Percentiles rank a stretch among this genome's conserved stretches.
Conservation (phyloP, 371 early-diverging fungal species). For the Zopfochytrium polystomum region DNA sequence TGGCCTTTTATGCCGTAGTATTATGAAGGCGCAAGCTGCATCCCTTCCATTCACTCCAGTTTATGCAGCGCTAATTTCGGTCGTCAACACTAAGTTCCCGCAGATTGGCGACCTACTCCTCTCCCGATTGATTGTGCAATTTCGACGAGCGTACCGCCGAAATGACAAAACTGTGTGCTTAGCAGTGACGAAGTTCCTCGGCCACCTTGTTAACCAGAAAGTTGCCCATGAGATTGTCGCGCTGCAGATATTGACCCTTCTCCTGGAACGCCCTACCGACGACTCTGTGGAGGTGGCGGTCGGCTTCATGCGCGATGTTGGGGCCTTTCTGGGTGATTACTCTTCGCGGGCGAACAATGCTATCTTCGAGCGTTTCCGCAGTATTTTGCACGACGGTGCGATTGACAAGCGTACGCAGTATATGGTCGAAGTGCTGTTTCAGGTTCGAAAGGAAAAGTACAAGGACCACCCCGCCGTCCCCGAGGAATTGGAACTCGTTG, state of each 20-base stretch:
- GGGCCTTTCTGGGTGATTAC: slow-evolving; percentile 77
- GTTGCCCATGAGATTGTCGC: slow-evolving; percentile 88
- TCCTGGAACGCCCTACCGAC: slow-evolving; percentile 90
- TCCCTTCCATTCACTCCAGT: slow-evolving; percentile 90
- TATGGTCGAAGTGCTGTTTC: slow-evolving; percentile 96
- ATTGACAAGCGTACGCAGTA: slow-evolving; percentile 94
- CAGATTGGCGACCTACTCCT: slow-evolving; percentile 86
- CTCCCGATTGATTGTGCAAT: slow-evolving; percentile 80
- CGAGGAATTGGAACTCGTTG: slow-evolving; percentile 88
- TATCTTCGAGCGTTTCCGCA: slow-evolving; percentile 90
- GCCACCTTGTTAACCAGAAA: slow-evolving; percentile 90
- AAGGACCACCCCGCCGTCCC: slow-evolving; percentile 54
- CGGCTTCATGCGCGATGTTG: slow-evolving; percentile 91
- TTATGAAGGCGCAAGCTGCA: slow-evolving; percentile 91
- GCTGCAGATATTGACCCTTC: slow-evolving; percentile 78
- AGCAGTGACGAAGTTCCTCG: slow-evolving; percentile 82
- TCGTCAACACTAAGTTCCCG: slow-evolving; percentile 92
- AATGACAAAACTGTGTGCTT: slow-evolving; percentile 89
- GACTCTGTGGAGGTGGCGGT: slow-evolving; percentile 97
- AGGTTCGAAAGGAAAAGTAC: slow-evolving; percentile 91
- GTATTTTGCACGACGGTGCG: slow-evolving; percentile 88
- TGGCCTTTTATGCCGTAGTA: slow-evolving; percentile 80
- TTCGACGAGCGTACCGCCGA: slow-evolving; percentile 83
- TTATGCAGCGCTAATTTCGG: slow-evolving; percentile 83
- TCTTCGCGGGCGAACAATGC: slow-evolving; percentile 78